Base-by-base conservation (phyloP, 345 rosid species). In the Hibiscus mutabilis region DNA sequence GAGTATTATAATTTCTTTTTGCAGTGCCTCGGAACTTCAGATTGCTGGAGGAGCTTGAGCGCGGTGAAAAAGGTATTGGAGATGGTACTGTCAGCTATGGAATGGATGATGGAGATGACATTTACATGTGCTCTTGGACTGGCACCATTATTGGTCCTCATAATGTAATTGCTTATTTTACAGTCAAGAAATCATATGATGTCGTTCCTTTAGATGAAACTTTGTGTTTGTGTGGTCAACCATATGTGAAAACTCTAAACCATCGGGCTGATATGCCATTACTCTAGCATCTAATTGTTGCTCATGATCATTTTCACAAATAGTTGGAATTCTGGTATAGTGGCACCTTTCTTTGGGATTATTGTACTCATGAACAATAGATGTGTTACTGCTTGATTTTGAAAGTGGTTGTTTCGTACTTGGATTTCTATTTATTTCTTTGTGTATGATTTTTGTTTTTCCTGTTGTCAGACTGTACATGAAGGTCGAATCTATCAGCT, bases 21-120 rank as follows among this genome's bases (percentile, higher is more conserved):
- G 74, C 83, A 91, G 95, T 91, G 55, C 97, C 97, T 59, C 79
- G 97, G 60, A 91, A 89, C 74, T 89, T 91, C 76, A 84, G 97
- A 81, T 73, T 91, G 86, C 74, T 91, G 76, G 95, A 89, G 76
- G 97, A 91, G 78, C 97, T 91, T 76, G 97, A 91, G 81, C 95
- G 92, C 59, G 97, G 97, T 63, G 97, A 91, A 84, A 91, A 91
- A 76, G 97, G 97, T 60, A 89, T 91, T 6, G 95, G 95, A 40
- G 97, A 91, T 75, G 97, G 97, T 29, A 87, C 91, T 16, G 97
- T 91, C 24, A 91, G 97, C 88, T 91, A 91, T 81, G 97, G 97
- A 69, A 89, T 91, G 97, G 97, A 91, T 59, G 97, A 91, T 16
- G 92, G 90, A 56, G 97, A 91, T 83, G 97, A 91, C 79, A 89